Conservation (phyloP, 306 rosid genomes). For the Malus asiatica region DNA sequence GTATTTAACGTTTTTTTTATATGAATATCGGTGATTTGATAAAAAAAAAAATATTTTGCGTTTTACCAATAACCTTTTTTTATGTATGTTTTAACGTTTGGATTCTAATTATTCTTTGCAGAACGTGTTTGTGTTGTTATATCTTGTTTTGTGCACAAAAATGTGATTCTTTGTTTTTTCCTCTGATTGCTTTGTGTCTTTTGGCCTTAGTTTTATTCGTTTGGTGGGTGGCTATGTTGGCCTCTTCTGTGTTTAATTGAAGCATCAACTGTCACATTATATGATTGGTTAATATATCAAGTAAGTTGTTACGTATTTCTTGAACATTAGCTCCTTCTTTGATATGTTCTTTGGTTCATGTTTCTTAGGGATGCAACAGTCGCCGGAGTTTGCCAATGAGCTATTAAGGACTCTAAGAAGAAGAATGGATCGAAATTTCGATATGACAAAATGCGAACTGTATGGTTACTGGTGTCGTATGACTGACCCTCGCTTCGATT, state of each 20-base stretch:
- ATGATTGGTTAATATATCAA: background rate
- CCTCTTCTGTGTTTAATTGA: too few relatives aligned
- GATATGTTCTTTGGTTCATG: background rate
- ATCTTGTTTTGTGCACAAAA: background rate
- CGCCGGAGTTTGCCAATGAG: conserved; percentile 56
- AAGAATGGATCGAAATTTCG: conserved; percentile 38
- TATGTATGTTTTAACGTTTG: background rate
- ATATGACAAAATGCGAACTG: conserved; percentile 55
- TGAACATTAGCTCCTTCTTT: background rate
- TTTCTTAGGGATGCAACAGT: conserved; percentile 64
- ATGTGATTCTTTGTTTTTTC: background rate
- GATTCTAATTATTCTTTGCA: background rate
- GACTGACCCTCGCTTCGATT: conserved; percentile 39
- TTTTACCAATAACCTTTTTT: background rate
- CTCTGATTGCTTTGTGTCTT: background rate
- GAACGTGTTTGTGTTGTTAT: background rate
- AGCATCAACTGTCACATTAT: background rate
- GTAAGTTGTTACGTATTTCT: too few relatives aligned
- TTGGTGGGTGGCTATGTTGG: too few relatives aligned
- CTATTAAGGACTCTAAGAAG: conserved; percentile 59
- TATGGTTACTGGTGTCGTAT: conserved; percentile 48
- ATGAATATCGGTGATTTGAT: too few relatives aligned
- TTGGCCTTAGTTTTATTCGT: too few relatives aligned
- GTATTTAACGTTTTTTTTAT: too few relatives aligned
- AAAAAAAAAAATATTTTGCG: too few relatives aligned